Base-by-base conservation (phyloP, 2,329 filamentous ascomycete genomes). In the Botrytis elliptica region DNA sequence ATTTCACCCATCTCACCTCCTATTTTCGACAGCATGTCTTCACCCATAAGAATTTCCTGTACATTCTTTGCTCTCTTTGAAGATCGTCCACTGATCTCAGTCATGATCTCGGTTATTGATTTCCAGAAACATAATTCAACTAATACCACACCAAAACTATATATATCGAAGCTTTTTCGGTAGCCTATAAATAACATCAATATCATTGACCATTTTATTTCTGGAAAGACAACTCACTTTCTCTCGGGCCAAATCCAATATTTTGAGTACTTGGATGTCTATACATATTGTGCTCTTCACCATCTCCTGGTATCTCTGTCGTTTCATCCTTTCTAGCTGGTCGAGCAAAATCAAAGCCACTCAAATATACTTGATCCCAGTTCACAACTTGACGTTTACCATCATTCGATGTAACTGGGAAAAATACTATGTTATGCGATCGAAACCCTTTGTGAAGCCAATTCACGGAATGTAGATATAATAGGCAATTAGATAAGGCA, bases 381-480 rank as follows among this genome's bases (percentile, higher is more conserved):
- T 85, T 81, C 60, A 85, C 80, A 18, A 74, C 33, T 36, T 71
- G 36, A 18, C 69, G 33, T 60, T 38, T 46, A 18, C 49, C n/a
- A 25, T 33, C 42, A 10, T 71, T 36, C 9, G 65, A 38, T 71
- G 36, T 73, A 42, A 77, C 75, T 46, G 81, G 81, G 77, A 87
- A 88, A 79, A 89, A 88, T 18, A 89, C 78, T 44, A 89, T 83
- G 77, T 87, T 88, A 72, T 86, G 82, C 73, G 84, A 85, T 20
- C 87, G 85, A 8, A 89, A 82, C n/a, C 86, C 86, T 76, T 89
- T 89, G 81, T 89, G 87, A 9, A 89, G 82, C 87, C 87, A 89
- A 74, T 87, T 85, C 1, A 88, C 86, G 4, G 85, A 84, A 77
- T 89, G 87, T 0, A 89, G 82, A 72, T 88, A 87, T 65, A 89